These are phyloP conservation scores for Stropharia rugosoannulata DNA, from an alignment of 768 basidiomycete species.

Conservation along the genomic window DNA sequence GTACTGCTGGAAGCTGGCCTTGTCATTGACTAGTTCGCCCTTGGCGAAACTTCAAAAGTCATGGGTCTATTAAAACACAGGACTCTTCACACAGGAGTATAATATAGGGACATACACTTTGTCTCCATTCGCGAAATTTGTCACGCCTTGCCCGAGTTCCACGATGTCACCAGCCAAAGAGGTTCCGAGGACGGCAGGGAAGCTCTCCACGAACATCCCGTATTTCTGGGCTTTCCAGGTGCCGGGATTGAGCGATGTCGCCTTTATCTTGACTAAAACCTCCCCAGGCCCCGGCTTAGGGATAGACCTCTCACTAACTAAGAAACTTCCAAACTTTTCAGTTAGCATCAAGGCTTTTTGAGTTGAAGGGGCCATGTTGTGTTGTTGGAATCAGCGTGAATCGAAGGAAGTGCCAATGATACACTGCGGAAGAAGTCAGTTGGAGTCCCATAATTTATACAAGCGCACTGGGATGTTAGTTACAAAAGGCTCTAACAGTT, in stretches of 20 bases:
- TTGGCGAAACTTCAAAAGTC: constrained; percentile 33
- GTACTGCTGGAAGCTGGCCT: constrained; percentile 45
- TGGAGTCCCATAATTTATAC: too few species aligned
- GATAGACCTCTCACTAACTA: background rate
- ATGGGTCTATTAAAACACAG: background rate
- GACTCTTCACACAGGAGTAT: background rate
- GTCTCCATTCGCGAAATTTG: constrained; percentile 11
- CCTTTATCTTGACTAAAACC: constrained; percentile 18
- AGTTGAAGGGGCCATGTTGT: background rate
- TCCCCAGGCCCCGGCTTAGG: constrained; percentile 15
- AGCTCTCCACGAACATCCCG: constrained; percentile 7
- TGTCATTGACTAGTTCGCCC: constrained; percentile 32
- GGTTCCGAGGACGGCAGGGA: constrained; percentile 13
- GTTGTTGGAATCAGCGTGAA: too few species aligned
- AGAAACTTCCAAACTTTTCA: constrained; percentile 1
- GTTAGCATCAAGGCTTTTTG: constrained; percentile 6
- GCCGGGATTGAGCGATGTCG: constrained; percentile 19
- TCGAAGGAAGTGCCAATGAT: too few species aligned
- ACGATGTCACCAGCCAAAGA: constrained; percentile 17
- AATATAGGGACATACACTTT: constrained; percentile 11
- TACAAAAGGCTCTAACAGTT: too few species aligned
- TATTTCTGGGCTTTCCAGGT: constrained; percentile 22
- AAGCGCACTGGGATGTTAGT: too few species aligned
- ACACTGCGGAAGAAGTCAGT: too few species aligned
- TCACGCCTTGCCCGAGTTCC: constrained; percentile 13